These are phyloP conservation scores for Saturnispora hagleri DNA, from an alignment of 805 yeast genomes.

Conservation along the genomic window DNA sequence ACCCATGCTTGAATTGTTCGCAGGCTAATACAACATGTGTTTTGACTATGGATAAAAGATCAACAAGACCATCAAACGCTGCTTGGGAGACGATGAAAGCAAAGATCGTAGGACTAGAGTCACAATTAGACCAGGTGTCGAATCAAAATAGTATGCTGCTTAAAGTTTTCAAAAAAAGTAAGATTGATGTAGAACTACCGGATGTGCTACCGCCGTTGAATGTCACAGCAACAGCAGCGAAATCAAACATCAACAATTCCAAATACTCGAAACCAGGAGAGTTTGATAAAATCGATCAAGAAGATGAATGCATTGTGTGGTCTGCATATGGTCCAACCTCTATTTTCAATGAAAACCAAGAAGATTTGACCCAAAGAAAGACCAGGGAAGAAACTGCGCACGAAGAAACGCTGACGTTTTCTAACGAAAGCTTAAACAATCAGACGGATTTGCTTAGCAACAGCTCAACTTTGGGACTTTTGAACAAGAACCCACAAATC, in stretches of 20 bases:
- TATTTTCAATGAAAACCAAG: slow-evolving; percentile 28
- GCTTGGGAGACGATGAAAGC: slow-evolving; percentile 9
- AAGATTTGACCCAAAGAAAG: neutral
- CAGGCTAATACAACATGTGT: slow-evolving; percentile 11
- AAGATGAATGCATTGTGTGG: slow-evolving; percentile 8
- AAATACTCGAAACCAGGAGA: slow-evolving; percentile 16
- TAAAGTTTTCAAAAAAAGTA: neutral
- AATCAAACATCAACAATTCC: neutral
- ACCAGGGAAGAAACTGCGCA: neutral
- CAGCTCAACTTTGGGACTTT: slow-evolving; percentile 15
- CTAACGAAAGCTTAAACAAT: neutral
- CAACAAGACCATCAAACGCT: slow-evolving; percentile 12
- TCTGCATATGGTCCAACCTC: slow-evolving; percentile 20
- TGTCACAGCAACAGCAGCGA: neutral
- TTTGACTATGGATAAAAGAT: slow-evolving; percentile 13
- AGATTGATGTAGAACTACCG: neutral
- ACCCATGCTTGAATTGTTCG: slow-evolving; percentile 19
- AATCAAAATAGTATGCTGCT: neutral
- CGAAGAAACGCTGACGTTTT: neutral
- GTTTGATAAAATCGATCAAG: slow-evolving; percentile 11
- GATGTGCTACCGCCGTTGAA: neutral
- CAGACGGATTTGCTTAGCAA: neutral
- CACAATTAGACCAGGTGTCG: neutral
- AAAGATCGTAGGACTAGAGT: slow-evolving; percentile 7
- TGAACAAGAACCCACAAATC: slow-evolving; percentile 26